Base-by-base conservation (phyloP, 2,329 filamentous ascomycete genomes). In the Exophiala spinifera region DNA sequence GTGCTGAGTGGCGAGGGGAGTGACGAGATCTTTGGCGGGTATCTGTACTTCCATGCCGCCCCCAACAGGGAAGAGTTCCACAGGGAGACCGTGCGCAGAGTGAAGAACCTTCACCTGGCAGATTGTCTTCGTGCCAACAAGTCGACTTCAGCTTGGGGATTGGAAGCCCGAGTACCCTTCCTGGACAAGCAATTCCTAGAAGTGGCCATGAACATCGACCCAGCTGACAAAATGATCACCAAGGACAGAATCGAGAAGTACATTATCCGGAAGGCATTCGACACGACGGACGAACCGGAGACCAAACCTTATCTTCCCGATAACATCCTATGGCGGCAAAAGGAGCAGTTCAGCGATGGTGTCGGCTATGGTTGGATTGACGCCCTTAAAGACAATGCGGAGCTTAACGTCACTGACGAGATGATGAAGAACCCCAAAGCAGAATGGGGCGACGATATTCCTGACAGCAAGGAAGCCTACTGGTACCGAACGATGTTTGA, bases 301-400 rank as follows among this genome's bases (percentile, higher is more conserved):
- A 82, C 80, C 46, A 76, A 88, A 64, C 85, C 94, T 8, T 99
- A 97, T 77, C 84, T 99, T n/a, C 94, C 95, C 6, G 86, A 96
- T 15, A 85, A 91, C 71, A 99, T 99, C 65, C 85, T 99, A 53
- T 99, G 90, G 88, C 83, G 95, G 70, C 95, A 99, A 76, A 99
- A 99, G 84, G 94, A 99, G 79, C 94, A 99, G 77, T 99, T 99
- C 79, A 95, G 88, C 55, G 95, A 99, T 67, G 95, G 94, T 70
- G 94, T 99, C 54, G 94, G 94, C 54, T 99, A 99, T 77, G 91
- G 94, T 61, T 99, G 94, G 94, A 99, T 99, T 69, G 94, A 99
- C 69, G 88, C 86, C 5, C 84, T 99, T 66, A 97, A 96, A 81
- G 94, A 97, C 74, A 89, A 87, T 67, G 94, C 94, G 31, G 91